These are phyloP conservation scores for Aspergillus oerlinghausenensis DNA, from an alignment of 2,329 filamentous ascomycete species.

Conservation along the genomic window DNA sequence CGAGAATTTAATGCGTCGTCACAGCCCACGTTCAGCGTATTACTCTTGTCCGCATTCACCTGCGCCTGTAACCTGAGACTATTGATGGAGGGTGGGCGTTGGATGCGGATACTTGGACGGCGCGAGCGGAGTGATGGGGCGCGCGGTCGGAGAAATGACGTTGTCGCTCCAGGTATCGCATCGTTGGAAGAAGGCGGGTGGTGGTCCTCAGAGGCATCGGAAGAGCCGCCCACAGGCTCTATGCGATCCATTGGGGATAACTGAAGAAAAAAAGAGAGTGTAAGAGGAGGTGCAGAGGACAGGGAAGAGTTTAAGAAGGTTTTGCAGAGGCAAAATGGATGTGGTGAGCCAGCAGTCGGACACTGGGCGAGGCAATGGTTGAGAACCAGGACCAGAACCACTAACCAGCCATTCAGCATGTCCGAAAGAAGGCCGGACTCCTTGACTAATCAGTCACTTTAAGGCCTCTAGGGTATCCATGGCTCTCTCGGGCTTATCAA, in stretches of 20 bases:
- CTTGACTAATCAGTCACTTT: constrained; percentile 1
- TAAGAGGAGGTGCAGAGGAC: constrained; percentile 1
- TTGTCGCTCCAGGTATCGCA: constrained; percentile 15
- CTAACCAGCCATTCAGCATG: neutral
- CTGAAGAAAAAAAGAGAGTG: neutral
- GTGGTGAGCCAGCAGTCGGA: neutral
- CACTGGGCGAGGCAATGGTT: neutral
- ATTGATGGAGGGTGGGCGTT: constrained; percentile 15
- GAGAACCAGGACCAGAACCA: neutral
- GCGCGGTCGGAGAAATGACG: constrained; percentile 18
- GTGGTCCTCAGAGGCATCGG: constrained; percentile 9
- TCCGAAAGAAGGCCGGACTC: neutral
- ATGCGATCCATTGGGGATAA: constrained; percentile 34
- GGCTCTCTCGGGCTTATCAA: constrained; percentile 4
- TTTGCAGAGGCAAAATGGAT: neutral
- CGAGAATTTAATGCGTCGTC: neutral
- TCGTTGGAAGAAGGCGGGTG: constrained; percentile 10
- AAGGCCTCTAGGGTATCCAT: neutral
- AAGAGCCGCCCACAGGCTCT: constrained; percentile 26
- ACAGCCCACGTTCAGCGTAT: neutral
- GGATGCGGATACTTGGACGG: constrained; percentile 31
- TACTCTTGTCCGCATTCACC: neutral
- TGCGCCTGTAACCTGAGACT: neutral
- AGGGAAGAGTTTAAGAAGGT: neutral
- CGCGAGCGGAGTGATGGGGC: constrained; percentile 22